A percentile compares a stretch with the other conserved stretches of the same genome.
phyloP scores from a whole-genome alignment of 768 basidiomycete genomes.

The Dictyophora rubrovolvata region DNA sequence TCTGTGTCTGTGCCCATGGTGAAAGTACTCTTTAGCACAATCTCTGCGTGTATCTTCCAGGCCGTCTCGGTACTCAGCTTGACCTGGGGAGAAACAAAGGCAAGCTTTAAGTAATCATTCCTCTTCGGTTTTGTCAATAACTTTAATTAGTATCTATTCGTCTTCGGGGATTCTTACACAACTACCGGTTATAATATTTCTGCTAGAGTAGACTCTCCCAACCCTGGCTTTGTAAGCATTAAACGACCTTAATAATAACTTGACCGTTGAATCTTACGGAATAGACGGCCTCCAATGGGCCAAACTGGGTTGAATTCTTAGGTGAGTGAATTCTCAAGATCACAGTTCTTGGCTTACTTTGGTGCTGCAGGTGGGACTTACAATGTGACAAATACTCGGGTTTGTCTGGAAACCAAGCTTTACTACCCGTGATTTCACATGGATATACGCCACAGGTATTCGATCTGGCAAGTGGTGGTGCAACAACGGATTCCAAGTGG shows the following conservation, averaged over 20 bases:
- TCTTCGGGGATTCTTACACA: constrained; percentile 58
- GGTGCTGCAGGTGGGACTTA: constrained; percentile 33
- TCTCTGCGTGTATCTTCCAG: background rate
- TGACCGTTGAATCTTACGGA: background rate
- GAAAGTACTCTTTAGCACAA: background rate
- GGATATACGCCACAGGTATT: constrained; percentile 14
- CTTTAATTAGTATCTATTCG: constrained; percentile 42
- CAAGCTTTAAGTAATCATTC: background rate
- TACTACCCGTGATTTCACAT: background rate
- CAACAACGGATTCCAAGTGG: constrained; percentile 26
- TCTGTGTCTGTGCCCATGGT: background rate
- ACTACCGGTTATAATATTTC: constrained; percentile 51
- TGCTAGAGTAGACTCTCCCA: constrained; percentile 40
- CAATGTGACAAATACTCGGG: constrained; percentile 45
- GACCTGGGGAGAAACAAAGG: constrained; percentile 38
- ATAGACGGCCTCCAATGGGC: constrained; percentile 52
- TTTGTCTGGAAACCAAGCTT: constrained; percentile 13
- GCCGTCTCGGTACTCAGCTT: constrained; percentile 14
- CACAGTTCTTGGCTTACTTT: constrained; percentile 3
- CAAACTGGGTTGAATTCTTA: constrained; percentile 50
- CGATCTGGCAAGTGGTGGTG: constrained; percentile 28
- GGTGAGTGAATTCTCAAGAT: constrained; percentile 23
- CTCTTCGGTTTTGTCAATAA: constrained; percentile 32
- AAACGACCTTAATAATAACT: background rate
- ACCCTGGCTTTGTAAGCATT: constrained; percentile 38